phyloP scores from a whole-genome alignment of 2,329 filamentous ascomycete genomes.

The Fusarium denticulatum region DNA sequence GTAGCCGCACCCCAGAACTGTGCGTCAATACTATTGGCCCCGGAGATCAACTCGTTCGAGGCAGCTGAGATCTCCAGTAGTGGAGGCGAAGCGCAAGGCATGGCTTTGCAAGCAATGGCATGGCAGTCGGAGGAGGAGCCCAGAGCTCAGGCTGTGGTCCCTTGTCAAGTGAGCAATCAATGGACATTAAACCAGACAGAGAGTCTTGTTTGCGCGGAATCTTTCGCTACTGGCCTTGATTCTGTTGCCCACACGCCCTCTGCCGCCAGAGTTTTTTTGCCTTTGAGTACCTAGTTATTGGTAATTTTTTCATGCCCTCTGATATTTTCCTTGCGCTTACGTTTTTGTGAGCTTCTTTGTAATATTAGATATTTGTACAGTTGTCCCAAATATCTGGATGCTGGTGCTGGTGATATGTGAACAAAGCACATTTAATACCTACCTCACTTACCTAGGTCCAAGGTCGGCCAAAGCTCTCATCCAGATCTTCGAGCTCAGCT shows the following conservation, averaged over 20 bases:
- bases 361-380: not conserved
- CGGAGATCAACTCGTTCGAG: conserved; percentile 42
- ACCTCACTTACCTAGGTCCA: conserved; percentile 1
- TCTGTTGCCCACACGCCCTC: conserved; percentile 41
- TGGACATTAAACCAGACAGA: conserved; percentile 20
- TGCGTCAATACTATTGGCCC: conserved; percentile 38
- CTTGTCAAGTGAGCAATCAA: conserved; percentile 32
- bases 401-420: conserved; percentile 23
- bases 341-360: conserved; percentile 10
- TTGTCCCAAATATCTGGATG: conserved; percentile 6
- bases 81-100: conserved; percentile 33
- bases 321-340: conserved; percentile 3
- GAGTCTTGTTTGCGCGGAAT: conserved; percentile 36
- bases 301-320: conserved; percentile 10
- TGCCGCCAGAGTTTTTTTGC: conserved; percentile 30
- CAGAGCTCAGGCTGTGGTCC: conserved; percentile 29
- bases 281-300: not conserved
- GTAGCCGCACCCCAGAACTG: conserved; percentile 41
- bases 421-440: conserved; percentile 5
- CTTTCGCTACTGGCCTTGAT: conserved; percentile 36
- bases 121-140: conserved; percentile 28
- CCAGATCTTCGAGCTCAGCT: conserved; percentile 34
- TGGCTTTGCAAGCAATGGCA: conserved; percentile 9
- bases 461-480: conserved; percentile 23
- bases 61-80: conserved; percentile 40